Percentiles rank a stretch among this genome's conserved stretches.
phyloP scores from a whole-genome alignment of 228 moss, liverwort and hornwort species.

The Sphagnum magellanicum region DNA sequence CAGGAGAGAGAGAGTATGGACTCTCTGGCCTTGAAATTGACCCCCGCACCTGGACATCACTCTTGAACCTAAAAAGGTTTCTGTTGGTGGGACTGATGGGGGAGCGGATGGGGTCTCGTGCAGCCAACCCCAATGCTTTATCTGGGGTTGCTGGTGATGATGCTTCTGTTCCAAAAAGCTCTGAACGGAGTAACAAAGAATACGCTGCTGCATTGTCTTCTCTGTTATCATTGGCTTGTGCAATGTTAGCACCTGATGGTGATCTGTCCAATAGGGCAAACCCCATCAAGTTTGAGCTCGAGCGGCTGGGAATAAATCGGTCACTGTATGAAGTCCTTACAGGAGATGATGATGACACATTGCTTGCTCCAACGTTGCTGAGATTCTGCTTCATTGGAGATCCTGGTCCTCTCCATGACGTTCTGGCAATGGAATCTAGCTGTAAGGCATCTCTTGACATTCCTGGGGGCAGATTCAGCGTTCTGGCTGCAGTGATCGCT shows the following conservation, averaged over 20 bases:
- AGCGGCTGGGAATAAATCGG: constrained; percentile 89
- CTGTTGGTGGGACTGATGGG: constrained; percentile 73
- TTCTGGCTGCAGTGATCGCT: constrained; percentile 3
- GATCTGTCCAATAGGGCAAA: constrained; percentile 80
- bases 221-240: constrained; percentile 61
- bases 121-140: constrained; percentile 49
- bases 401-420: constrained; percentile 61
- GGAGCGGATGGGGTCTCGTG: constrained; percentile 64
- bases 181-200: constrained; percentile 67
- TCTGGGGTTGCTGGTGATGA: constrained; percentile 84
- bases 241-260: constrained; percentile 62
- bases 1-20: constrained; percentile 53
- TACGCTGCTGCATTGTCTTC: constrained; percentile 91
- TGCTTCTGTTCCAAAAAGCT: constrained; percentile 79
- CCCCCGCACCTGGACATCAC: constrained; percentile 45
- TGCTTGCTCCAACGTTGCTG: constrained; percentile 18
- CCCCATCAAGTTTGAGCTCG: constrained; percentile 77
- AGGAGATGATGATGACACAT: constrained; percentile 38
- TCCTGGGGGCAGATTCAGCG: constrained; percentile 65
- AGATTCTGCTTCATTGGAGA: constrained; percentile 54
- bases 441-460: constrained; percentile 69
- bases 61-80: constrained; percentile 91
- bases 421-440: constrained; percentile 42
- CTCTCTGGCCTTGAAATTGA: constrained; percentile 47
- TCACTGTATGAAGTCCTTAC: constrained; percentile 87